Percentiles rank a stretch among this genome's conserved stretches.
phyloP scores from a whole-genome alignment of 805 yeast species.

The Phaffomyces opuntiae region DNA sequence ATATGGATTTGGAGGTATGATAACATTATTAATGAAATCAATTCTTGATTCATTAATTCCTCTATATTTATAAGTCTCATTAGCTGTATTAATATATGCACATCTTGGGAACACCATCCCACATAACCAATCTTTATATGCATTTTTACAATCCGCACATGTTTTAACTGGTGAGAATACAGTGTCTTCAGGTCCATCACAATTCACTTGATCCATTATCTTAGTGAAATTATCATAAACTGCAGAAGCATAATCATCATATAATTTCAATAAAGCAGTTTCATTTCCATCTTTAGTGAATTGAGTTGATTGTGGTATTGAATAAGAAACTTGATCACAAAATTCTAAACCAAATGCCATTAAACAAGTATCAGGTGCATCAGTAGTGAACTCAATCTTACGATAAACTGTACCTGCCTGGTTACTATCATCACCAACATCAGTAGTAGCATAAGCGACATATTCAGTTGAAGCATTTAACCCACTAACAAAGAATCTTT shows the following conservation, averaged over 20 bases:
- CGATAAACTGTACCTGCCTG: constrained; percentile 60
- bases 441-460: constrained; percentile 54
- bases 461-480: constrained; percentile 57
- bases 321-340: constrained; percentile 77
- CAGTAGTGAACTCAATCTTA: constrained; percentile 50
- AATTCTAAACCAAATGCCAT: constrained; percentile 68
- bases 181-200: constrained; percentile 61
- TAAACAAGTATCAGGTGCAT: constrained; percentile 53
- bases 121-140: constrained; percentile 87
- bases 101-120: constrained; percentile 86
- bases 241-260: constrained; percentile 55
- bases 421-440: constrained; percentile 30
- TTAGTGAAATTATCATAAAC: constrained; percentile 62
- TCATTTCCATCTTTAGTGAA: constrained; percentile 26
- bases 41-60: constrained; percentile 50
- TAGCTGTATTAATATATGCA: constrained; percentile 34
- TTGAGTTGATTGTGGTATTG: constrained; percentile 58
- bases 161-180: constrained; percentile 66
- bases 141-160: constrained; percentile 63
- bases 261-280: constrained; percentile 35
- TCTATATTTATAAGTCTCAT: constrained; percentile 40
- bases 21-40: constrained; percentile 43
- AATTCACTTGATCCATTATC: constrained; percentile 69
- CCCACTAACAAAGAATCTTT: constrained; percentile 56
- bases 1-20: constrained; percentile 52